Percentiles rank a stretch among this genome's conserved stretches.
Evolutionary conservation across 2,329 filamentous ascomycete species (phyloP).

Genomic region (Colletotrichum sp.): DNA sequence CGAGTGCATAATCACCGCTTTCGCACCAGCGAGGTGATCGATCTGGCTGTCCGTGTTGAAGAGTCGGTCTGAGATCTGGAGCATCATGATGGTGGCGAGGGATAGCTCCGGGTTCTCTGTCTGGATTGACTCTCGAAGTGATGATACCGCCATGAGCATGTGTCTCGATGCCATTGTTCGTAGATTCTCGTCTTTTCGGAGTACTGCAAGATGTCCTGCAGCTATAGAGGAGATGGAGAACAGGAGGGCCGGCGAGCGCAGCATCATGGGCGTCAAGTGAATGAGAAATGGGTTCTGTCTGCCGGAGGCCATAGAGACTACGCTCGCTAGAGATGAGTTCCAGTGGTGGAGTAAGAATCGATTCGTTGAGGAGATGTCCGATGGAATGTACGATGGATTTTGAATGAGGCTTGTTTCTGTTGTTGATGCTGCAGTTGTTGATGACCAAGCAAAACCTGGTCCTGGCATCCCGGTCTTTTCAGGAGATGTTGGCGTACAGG

Average conservation of each 20-base stretch:
- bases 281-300: slow-evolving; percentile 31
- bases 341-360: slow-evolving; percentile 32
- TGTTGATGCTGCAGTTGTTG: neutral
- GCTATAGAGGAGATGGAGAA: slow-evolving; percentile 34
- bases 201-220: slow-evolving; percentile 31
- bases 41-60: slow-evolving; percentile 31
- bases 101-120: slow-evolving; percentile 27
- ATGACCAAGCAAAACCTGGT: neutral
- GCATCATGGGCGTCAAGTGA: slow-evolving; percentile 34
- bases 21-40: slow-evolving; percentile 33
- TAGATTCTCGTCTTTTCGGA: slow-evolving; percentile 26
- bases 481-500: fast-evolving
- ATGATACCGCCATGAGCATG: slow-evolving; percentile 25
- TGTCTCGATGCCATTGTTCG: slow-evolving; percentile 26
- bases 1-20: slow-evolving; percentile 28
- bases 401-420: neutral
- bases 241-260: slow-evolving; percentile 29
- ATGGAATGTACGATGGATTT: neutral
- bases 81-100: slow-evolving; percentile 33
- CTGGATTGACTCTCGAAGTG: neutral
- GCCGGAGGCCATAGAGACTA: slow-evolving; percentile 31
- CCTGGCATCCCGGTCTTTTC: neutral
- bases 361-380: slow-evolving; percentile 1
- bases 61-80: slow-evolving; percentile 34
- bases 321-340: slow-evolving; percentile 27